Percentiles rank a stretch among this genome's conserved stretches.
Conservation (phyloP, 140 eudicot species). For the Stevia rebaudiana region DNA sequence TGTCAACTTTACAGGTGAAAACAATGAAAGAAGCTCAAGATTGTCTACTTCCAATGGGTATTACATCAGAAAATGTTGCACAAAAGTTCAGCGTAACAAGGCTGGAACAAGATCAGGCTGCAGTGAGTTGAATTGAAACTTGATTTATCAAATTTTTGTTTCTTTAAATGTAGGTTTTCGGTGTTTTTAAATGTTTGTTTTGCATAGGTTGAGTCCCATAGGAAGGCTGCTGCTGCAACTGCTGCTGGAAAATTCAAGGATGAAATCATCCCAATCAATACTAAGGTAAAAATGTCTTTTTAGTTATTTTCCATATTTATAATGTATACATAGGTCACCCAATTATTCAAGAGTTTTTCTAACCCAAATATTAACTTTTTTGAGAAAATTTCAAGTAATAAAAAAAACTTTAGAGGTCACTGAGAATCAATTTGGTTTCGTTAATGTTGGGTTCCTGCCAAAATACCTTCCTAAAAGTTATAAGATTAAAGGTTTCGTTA, state of each 20-base stretch:
- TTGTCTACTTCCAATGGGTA: conserved; percentile 95
- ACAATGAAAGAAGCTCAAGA: conserved; percentile 74
- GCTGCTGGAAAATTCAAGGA: conserved; percentile 91
- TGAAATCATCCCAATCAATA: conserved; percentile 81
- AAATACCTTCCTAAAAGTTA: neutral
- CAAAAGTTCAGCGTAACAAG: conserved; percentile 69
- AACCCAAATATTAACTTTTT: neutral
- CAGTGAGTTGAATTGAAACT: conserved; percentile 49
- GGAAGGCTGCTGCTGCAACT: conserved; percentile 97
- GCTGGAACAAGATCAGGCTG: conserved; percentile 94
- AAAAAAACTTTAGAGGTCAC: neutral
- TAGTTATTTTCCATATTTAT: neutral
- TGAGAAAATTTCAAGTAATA: too few species aligned
- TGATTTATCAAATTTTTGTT: neutral
- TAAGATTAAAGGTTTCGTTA: neutral
- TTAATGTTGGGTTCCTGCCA: neutral
- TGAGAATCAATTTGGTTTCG: neutral
- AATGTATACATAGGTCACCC: neutral
- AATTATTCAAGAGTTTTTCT: neutral
- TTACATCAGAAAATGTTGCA: conserved; percentile 92
- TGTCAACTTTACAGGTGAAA: conserved; percentile 51
- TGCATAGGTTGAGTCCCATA: conserved; percentile 79
- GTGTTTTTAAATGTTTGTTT: neutral
- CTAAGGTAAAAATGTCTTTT: conserved; percentile 50
- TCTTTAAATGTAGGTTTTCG: neutral